Conservation (phyloP, 768 basidiomycete species). For the Tulasnella sp. region DNA sequence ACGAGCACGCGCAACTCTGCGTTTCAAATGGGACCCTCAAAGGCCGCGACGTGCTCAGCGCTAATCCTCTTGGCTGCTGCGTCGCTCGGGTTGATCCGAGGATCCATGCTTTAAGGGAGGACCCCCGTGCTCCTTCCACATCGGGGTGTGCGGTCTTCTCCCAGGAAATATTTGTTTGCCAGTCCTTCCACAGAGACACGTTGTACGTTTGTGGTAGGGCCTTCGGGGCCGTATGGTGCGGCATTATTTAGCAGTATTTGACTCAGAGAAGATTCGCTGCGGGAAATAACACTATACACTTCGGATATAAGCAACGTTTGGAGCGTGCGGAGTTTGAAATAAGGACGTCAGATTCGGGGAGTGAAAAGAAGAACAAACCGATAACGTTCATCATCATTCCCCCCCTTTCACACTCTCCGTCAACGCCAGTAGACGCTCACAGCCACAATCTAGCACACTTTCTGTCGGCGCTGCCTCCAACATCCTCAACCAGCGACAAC, state of each 20-base stretch:
- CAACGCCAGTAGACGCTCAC: background rate
- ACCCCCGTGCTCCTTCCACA: background rate
- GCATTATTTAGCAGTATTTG: background rate
- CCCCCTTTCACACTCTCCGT: slow-evolving; percentile 11
- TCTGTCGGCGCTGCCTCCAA: background rate
- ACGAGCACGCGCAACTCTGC: background rate
- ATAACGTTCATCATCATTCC: slow-evolving; percentile 15
- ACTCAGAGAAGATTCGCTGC: background rate
- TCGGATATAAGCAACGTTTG: background rate
- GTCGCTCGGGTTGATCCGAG: slow-evolving; percentile 13
- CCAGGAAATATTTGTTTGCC: background rate
- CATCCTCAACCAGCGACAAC: slow-evolving; percentile 1
- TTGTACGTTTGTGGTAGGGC: background rate
- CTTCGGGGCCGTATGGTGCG: background rate
- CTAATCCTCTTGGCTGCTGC: background rate
- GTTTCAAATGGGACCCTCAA: background rate
- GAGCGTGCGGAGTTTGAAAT: background rate
- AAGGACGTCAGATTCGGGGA: slow-evolving; percentile 7
- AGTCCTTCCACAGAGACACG: background rate
- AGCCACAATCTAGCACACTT: slow-evolving; percentile 4
- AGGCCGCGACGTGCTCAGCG: background rate
- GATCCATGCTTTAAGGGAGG: background rate
- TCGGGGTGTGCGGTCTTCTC: background rate
- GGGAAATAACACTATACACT: too few relatives aligned
- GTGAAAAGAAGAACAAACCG: slow-evolving; percentile 5